Conservation (phyloP, 306 rosid species). For the Sechiopsis laciniata region DNA sequence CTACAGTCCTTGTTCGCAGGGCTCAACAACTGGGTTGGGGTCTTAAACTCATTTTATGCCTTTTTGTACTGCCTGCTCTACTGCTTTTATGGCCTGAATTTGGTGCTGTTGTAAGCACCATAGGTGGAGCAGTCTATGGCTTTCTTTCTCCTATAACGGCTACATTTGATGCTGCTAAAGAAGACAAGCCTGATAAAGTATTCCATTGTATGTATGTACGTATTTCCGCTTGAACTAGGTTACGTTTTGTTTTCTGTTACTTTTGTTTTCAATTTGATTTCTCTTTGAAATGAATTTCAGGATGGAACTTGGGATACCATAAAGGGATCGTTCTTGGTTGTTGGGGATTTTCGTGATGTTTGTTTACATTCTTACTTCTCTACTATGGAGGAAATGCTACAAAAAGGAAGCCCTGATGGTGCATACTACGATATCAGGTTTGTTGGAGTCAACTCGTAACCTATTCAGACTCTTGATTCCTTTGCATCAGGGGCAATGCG, state of each 20-base stretch:
- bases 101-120: conserved; percentile 65
- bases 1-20: conserved; percentile 29
- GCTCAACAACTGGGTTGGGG: conserved; percentile 65
- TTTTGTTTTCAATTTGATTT: conserved; percentile 11
- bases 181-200: conserved; percentile 57
- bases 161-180: conserved; percentile 80
- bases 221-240: conserved; percentile 15
- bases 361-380: conserved; percentile 78
- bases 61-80: conserved; percentile 52
- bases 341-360: conserved; percentile 66
- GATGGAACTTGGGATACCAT: conserved; percentile 78
- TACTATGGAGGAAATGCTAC: conserved; percentile 58
- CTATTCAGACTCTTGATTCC: not conserved
- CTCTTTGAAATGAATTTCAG: conserved; percentile 35
- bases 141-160: conserved; percentile 62
- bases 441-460: not conserved
- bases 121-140: conserved; percentile 80
- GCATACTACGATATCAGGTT: conserved; percentile 82
- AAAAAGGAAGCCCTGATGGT: conserved; percentile 43
- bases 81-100: conserved; percentile 59
- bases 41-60: conserved; percentile 61
- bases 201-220: conserved; percentile 72
- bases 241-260: conserved; percentile 18
- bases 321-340: conserved; percentile 45
- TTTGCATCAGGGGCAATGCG: not conserved